These are phyloP conservation scores for Eucalyptus regnans DNA, from an alignment of 345 rosid genomes.

Conservation along the genomic window DNA sequence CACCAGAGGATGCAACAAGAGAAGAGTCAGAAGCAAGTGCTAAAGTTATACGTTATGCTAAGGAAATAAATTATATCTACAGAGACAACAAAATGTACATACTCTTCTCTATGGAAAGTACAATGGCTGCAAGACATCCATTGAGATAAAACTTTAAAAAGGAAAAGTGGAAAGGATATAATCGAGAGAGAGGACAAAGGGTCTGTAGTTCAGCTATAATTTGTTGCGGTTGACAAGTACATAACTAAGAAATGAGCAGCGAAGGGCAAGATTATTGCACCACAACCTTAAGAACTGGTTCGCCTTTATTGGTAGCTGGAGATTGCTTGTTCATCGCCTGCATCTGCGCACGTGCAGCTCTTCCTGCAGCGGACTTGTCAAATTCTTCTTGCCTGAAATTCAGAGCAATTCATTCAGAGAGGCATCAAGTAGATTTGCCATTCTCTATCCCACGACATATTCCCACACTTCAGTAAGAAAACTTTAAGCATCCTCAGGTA, in stretches of 20 bases:
- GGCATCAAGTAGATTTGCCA: background rate
- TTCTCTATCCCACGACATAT: background rate
- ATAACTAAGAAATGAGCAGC: background rate
- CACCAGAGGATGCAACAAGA: background rate
- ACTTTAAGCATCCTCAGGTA: background rate
- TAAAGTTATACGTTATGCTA: background rate
- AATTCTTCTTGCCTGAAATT: conserved; percentile 69
- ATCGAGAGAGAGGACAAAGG: background rate
- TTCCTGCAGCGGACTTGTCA: conserved; percentile 86
- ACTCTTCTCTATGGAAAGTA: background rate
- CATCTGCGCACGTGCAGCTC: conserved; percentile 76
- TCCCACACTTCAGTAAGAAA: background rate
- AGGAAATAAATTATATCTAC: background rate
- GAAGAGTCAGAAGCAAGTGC: background rate
- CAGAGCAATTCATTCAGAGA: background rate
- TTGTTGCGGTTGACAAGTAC: background rate
- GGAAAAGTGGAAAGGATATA: background rate
- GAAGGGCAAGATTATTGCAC: background rate
- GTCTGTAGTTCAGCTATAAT: background rate
- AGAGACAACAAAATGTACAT: background rate
- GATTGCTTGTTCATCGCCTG: conserved; percentile 74
- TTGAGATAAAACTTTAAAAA: background rate
- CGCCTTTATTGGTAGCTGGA: conserved; percentile 53
- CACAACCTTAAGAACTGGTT: conserved; percentile 78
- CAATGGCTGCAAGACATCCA: background rate